These are phyloP conservation scores for Allium cepa DNA, from an alignment of 106 monocot genomes.

Conservation along the genomic window DNA sequence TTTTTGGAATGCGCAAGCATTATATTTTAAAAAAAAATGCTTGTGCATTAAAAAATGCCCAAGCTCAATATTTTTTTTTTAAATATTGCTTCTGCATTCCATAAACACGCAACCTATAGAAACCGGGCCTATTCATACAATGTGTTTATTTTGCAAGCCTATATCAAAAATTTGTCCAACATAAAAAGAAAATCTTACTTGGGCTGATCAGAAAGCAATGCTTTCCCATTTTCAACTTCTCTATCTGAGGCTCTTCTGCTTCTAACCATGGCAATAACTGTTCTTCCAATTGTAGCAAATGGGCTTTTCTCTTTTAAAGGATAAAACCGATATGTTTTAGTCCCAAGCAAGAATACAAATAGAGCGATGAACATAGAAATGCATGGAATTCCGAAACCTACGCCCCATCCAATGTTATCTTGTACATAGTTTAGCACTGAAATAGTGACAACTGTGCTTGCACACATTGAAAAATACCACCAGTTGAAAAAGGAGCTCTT, in stretches of 20 bases:
- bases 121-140: too few species aligned
- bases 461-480: conserved; percentile 52
- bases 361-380: conserved; percentile 43
- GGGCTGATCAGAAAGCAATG: neutral
- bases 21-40: too few species aligned
- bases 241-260: neutral
- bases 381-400: conserved; percentile 73
- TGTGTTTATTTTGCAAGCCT: too few species aligned
- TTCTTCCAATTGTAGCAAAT: conserved; percentile 25
- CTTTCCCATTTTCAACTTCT: neutral
- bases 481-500: conserved; percentile 81
- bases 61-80: too few species aligned
- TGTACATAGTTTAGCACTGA: conserved; percentile 50
- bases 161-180: neutral
- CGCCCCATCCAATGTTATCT: conserved; percentile 62
- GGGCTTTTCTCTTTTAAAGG: conserved; percentile 20
- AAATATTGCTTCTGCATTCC: too few species aligned
- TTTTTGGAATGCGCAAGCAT: too few species aligned
- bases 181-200: conserved; percentile 6
- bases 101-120: too few species aligned
- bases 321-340: conserved; percentile 41
- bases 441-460: conserved; percentile 18
- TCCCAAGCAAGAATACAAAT: conserved; percentile 53
- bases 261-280: conserved; percentile 9
- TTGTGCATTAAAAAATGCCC: too few species aligned